These are phyloP conservation scores for Draba incana DNA, from an alignment of 345 rosid species.

Conservation along the genomic window DNA sequence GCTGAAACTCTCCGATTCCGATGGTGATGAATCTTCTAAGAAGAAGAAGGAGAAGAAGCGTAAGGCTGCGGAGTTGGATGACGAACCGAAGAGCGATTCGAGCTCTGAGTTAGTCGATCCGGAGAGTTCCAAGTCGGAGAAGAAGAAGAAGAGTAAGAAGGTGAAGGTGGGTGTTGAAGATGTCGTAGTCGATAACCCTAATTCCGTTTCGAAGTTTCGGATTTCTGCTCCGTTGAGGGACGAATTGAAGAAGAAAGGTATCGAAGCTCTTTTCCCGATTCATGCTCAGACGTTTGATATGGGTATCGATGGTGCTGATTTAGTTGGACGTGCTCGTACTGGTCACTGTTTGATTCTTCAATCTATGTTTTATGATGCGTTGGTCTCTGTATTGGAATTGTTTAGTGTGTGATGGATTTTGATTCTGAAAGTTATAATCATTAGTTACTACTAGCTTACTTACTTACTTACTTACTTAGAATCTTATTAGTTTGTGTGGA, in stretches of 20 bases:
- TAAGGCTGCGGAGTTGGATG: conserved; percentile 56
- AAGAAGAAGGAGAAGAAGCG: conserved; percentile 63
- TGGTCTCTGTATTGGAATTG: too few relatives aligned
- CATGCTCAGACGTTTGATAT: conserved; percentile 82
- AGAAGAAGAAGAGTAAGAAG: conserved; percentile 55
- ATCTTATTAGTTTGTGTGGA: background rate
- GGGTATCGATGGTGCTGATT: conserved; percentile 74
- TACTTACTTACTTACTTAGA: background rate
- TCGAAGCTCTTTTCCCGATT: conserved; percentile 83
- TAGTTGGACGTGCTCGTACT: conserved; percentile 96
- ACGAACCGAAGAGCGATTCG: conserved; percentile 61
- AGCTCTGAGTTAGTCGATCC: conserved; percentile 75
- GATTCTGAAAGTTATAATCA: too few relatives aligned
- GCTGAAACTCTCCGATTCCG: conserved; percentile 39
- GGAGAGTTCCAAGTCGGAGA: conserved; percentile 44
- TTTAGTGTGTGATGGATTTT: too few relatives aligned
- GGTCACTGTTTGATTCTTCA: conserved; percentile 39
- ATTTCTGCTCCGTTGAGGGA: conserved; percentile 66
- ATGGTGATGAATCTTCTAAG: conserved; percentile 38
- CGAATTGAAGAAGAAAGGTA: conserved; percentile 73
- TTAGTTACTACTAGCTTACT: background rate
- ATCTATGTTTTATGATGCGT: background rate
- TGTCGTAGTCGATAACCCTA: conserved; percentile 58
- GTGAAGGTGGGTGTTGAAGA: conserved; percentile 52
- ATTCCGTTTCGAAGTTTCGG: conserved; percentile 68